phyloP scores from a whole-genome alignment of 768 basidiomycete species.

The Tricholoma sp. region DNA sequence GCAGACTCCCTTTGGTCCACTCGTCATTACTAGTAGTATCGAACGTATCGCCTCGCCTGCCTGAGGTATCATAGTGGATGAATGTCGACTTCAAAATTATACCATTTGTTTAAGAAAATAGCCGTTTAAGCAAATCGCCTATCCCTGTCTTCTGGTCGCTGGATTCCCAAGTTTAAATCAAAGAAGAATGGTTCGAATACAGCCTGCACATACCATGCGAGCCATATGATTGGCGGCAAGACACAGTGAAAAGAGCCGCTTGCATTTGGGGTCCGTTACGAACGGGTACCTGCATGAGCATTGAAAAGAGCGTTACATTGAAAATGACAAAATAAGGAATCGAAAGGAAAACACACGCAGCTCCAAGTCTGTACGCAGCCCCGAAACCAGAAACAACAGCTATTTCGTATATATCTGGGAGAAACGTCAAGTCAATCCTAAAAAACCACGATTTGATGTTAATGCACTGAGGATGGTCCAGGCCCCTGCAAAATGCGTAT shows the following conservation, averaged over 20 bases:
- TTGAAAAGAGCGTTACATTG: not conserved
- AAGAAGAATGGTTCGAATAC: not conserved
- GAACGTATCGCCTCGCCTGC: too few species aligned
- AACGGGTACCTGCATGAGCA: conserved; percentile 24
- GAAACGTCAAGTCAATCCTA: not conserved
- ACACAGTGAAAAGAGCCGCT: conserved; percentile 23
- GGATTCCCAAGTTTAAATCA: not conserved
- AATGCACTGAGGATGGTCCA: conserved; percentile 31
- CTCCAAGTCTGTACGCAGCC: conserved; percentile 33
- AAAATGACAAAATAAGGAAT: not conserved
- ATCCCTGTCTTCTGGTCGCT: not conserved
- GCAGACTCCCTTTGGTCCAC: too few species aligned
- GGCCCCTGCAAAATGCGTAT: conserved; percentile 31
- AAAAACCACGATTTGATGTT: not conserved
- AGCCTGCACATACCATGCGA: conserved; percentile 8
- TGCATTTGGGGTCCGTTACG: conserved; percentile 23
- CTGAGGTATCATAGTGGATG: not conserved
- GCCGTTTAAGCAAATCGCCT: too few species aligned
- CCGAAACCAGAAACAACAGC: conserved; percentile 34
- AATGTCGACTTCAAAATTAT: not conserved
- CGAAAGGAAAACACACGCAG: conserved; percentile 19
- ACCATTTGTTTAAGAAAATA: too few species aligned
- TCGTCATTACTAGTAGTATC: too few species aligned
- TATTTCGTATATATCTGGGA: conserved; percentile 32
- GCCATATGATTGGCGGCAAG: conserved; percentile 23